These are phyloP conservation scores for Colletotrichum sp. DNA, from an alignment of 2,329 filamentous ascomycete species.

Conservation along the genomic window DNA sequence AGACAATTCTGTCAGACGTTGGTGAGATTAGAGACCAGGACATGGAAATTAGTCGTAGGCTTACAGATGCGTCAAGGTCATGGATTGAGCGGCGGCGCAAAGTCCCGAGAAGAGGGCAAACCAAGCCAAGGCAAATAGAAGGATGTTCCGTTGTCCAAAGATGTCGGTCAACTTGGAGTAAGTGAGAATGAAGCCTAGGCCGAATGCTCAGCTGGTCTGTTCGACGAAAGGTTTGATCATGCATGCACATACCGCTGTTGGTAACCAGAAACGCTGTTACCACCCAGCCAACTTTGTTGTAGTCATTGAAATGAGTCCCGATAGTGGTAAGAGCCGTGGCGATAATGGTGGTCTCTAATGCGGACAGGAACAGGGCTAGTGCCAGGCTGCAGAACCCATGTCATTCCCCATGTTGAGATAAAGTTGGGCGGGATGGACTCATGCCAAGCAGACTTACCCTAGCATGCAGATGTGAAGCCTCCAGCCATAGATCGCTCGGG, in stretches of 20 bases:
- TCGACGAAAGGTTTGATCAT: too few relatives aligned
- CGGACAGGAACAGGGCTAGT: not conserved
- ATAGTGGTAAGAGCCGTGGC: not conserved
- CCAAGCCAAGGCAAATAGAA: not conserved
- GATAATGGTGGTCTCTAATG: not conserved
- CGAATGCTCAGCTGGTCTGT: not conserved
- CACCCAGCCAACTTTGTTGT: not conserved
- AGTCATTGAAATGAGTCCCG: not conserved
- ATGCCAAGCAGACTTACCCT: not conserved
- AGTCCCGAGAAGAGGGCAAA: not conserved
- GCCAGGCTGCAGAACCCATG: not conserved
- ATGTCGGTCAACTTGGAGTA: not conserved
- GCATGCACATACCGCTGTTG: not conserved
- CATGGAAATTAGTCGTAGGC: fast-evolving
- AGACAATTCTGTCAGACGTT: conserved; percentile 35
- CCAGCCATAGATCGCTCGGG: not conserved
- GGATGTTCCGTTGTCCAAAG: not conserved
- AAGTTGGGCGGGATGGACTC: not conserved
- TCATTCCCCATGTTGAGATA: not conserved
- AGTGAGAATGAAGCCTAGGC: not conserved
- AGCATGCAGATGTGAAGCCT: not conserved
- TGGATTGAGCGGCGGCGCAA: not conserved
- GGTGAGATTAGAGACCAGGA: fast-evolving
- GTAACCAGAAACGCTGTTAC: not conserved
- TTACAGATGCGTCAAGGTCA: not conserved